Conservation (phyloP, 1,139 yeast genomes). For the Lodderomyces pseudojiufengensis region DNA sequence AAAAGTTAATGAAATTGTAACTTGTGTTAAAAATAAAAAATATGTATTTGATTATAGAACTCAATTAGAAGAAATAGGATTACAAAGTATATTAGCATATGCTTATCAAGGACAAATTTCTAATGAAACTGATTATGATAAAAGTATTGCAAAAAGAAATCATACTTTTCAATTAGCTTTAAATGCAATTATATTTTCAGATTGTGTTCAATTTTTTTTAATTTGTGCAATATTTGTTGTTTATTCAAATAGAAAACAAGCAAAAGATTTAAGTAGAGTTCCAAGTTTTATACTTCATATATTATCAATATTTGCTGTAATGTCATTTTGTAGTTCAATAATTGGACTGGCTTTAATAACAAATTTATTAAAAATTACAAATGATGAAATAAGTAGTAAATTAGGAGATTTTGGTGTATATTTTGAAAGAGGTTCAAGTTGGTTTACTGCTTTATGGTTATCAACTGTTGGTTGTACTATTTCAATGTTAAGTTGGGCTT, state of each 20-base stretch:
- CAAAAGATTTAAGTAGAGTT: constrained; percentile 22
- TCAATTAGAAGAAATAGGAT: constrained; percentile 37
- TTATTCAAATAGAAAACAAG: constrained; percentile 27
- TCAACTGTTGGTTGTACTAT: constrained; percentile 24
- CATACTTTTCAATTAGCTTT: constrained; percentile 9
- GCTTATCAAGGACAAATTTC: constrained; percentile 27
- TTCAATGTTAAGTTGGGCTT: constrained; percentile 30
- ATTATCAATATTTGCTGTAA: constrained; percentile 31
- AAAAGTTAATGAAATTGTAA: constrained; percentile 18
- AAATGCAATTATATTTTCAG: constrained; percentile 22
- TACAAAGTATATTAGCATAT: constrained; percentile 45
- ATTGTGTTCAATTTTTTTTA: constrained; percentile 23
- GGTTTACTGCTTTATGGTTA: constrained; percentile 44
- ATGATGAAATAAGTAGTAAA: constrained; percentile 25
- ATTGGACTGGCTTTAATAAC: constrained; percentile 29
- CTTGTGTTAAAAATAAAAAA: constrained; percentile 19
- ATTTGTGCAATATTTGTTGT: constrained; percentile 28
- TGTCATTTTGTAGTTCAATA: constrained; percentile 27
- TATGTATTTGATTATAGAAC: constrained; percentile 45
- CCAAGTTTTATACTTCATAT: constrained; percentile 30
- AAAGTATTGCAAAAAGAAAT: constrained; percentile 18
- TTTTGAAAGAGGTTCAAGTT: constrained; percentile 35
- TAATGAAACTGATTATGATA: constrained; percentile 18
- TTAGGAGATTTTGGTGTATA: constrained; percentile 45
- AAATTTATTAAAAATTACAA: constrained; percentile 21